Evolutionary conservation across 225 moss, liverwort and hornwort genomes (phyloP), one percentile per base, ranked within the genome.

Genomic region (Sphagnum tenellum): DNA sequence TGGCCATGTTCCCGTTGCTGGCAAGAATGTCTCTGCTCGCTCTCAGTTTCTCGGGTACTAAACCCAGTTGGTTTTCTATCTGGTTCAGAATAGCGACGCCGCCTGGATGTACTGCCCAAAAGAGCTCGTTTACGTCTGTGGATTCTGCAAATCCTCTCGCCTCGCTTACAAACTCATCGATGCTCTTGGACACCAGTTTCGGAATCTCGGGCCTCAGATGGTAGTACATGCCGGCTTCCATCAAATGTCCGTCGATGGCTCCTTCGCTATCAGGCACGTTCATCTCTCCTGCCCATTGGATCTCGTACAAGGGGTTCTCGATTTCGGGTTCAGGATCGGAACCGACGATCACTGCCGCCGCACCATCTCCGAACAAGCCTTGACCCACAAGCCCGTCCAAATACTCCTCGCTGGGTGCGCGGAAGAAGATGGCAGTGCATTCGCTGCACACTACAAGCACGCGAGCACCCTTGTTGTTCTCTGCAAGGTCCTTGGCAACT

Each of bases 181-280:
- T 69, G 58, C 69, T 69, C 58, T 68, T 69, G 50, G 75, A 75
- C 3, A 75, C 70, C 47, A 75, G 59, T 9, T 70, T 70, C 44
- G 75, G 75, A 56, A 75, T 70, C 13, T 75, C 75, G 12, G 70
- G 70, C 29, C 66, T 45, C 5, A 75, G 66, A 46, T 76, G 76
- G 67, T 71, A 76, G 45, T 70, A 47, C 9, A 74, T 52, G 45
- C 74, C 74, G n/a, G 75, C 70, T 56, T 75, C 70, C 2, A 70
- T 75, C 47, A 75, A 48, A 8, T 70, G 70, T 8, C 74, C 75
- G 44, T 75, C 70, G 53, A 75, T 75, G 3, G 75, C 75, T 48
- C 70, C 70, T n/a, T 75, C 75, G 45, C 75, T 75, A 64, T 72
- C 66, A 1, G 72, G 72, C 11, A 72, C 54, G 44, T 60, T 56